These are phyloP conservation scores for Coniosporium tulheliwenetii DNA, from an alignment of 2,329 filamentous ascomycete genomes.

Conservation along the genomic window DNA sequence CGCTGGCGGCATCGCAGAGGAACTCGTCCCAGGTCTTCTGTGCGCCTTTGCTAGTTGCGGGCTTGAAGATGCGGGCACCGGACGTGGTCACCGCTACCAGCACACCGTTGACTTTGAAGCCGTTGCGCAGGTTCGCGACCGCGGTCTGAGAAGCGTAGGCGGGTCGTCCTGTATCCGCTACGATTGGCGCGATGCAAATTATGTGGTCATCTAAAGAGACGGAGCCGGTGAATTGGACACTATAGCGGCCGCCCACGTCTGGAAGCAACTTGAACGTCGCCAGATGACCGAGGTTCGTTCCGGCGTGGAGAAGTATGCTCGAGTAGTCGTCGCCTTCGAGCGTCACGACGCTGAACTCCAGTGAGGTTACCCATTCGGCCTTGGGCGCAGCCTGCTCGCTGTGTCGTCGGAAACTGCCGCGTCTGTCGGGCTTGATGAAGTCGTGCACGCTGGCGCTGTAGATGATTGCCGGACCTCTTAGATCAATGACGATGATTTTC, in stretches of 20 bases:
- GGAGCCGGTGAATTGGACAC: constrained; percentile 54
- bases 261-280: constrained; percentile 86
- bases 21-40: constrained; percentile 76
- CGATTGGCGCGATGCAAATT: constrained; percentile 64
- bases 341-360: constrained; percentile 84
- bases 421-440: constrained; percentile 61
- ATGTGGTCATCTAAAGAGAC: constrained; percentile 50
- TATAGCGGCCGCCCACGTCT: constrained; percentile 50
- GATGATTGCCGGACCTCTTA: constrained; percentile 75
- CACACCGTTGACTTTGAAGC: constrained; percentile 61
- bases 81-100: constrained; percentile 60
- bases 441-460: constrained; percentile 59
- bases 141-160: constrained; percentile 60
- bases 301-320: constrained; percentile 82
- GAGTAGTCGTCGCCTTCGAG: constrained; percentile 90
- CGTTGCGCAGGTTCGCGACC: constrained; percentile 63
- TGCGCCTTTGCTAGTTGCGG: constrained; percentile 73
- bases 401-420: constrained; percentile 49
- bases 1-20: constrained; percentile 65
- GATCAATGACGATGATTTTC: constrained; percentile 65
- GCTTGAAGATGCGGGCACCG: constrained; percentile 77
- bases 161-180: constrained; percentile 58
- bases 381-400: constrained; percentile 30
- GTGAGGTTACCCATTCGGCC: constrained; percentile 59
- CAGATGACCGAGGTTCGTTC: constrained; percentile 70